Conservation (phyloP, 257 asterid species). For the Dorcoceras hygrometricum region DNA sequence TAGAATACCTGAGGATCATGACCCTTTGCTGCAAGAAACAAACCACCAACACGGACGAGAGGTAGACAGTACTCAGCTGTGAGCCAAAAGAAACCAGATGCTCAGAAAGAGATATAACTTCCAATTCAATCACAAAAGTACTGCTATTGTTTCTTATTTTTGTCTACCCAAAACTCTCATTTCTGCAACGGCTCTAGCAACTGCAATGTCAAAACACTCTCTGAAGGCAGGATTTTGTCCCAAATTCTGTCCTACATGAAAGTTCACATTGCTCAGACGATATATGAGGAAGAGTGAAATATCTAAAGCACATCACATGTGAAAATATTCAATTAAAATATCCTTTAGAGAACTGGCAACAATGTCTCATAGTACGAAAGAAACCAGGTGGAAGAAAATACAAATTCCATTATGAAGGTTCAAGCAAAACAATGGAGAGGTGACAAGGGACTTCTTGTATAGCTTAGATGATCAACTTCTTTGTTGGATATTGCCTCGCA, state of each 20-base stretch:
- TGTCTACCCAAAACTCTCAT: slow-evolving; percentile 77
- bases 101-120: slow-evolving; percentile 18
- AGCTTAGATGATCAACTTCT: background rate
- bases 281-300: slow-evolving; percentile 23
- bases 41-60: slow-evolving; percentile 85
- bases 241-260: slow-evolving; percentile 52
- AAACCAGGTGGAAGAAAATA: background rate
- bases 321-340: slow-evolving; percentile 6
- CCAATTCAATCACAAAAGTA: background rate
- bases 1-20: slow-evolving; percentile 74
- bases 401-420: background rate
- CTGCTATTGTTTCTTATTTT: background rate
- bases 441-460: background rate
- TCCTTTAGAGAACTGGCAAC: background rate
- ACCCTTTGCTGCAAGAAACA: slow-evolving; percentile 92
- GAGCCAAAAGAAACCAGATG: slow-evolving; percentile 23
- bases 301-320: background rate
- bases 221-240: slow-evolving; percentile 68
- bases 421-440: background rate
- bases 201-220: slow-evolving; percentile 81
- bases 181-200: slow-evolving; percentile 97
- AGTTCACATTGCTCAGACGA: slow-evolving; percentile 24
- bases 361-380: background rate
- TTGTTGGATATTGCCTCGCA: background rate
- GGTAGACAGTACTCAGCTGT: slow-evolving; percentile 95